Evolutionary conservation across 352 stramenopile genomes (phyloP), one percentile per base, ranked within the genome.

Genomic region (Globisporangium middletonii): DNA sequence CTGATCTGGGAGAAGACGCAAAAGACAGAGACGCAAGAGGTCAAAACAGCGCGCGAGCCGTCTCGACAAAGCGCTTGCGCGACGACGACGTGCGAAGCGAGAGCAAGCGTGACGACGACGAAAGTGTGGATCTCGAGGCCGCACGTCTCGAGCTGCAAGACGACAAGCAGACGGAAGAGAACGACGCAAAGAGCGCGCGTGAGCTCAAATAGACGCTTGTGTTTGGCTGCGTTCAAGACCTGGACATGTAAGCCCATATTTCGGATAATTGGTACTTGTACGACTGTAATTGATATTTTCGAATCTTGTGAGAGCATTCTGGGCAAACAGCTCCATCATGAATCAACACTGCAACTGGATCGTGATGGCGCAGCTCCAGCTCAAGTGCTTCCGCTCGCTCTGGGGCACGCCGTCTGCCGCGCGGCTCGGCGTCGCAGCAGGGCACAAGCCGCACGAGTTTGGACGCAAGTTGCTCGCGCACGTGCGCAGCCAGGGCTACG

Each of bases 331-430:
- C 46, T 38, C 33, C 33, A 38, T 38, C 33, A 38, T 23, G 12
- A 38, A 38, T 38, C 33, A 38, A 38, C 33, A 12, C 33, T 11
- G 33, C 26, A 51, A 4, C 26, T 30, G 2, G 46, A 35, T 45
- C 41, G 13, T 15, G 18, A 45, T 45, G 41, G 13, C 41, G 13
- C 41, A 45, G 15, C 41, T 45, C 41, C 41, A 45, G n/a, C 54
- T 75, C 64, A 56, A 55, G 51, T 78, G 74, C 62, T 87, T 87
- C 64, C 74, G 77, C 26, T 84, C 77, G 63, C 60, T 87, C 6
- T 87, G 77, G 77, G 77, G 74, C 2, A 71, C 77, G 50, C 77
- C 77, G 3, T 64, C 53, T 6, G 65, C 68, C 18, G 53, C 60
- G 47, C 64, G 69, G 41, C 70, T 84, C 18, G 44, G 57, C 23